Evolutionary conservation across 31 red algal species (phyloP).

Genomic region (Odonthalia washingtoniensis): DNA sequence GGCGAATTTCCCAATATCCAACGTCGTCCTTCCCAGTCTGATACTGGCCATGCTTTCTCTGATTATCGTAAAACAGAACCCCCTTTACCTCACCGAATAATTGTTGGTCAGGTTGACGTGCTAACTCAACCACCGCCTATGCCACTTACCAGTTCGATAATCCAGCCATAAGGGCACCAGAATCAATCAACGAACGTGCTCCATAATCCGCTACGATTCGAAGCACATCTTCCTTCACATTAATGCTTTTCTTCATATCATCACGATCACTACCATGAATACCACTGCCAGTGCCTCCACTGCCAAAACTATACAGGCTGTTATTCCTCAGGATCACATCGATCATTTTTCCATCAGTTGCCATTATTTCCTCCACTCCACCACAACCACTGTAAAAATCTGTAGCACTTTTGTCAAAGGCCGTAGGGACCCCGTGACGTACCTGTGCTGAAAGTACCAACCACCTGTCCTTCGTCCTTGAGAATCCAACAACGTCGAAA

Average conservation of each 20-base stretch:
- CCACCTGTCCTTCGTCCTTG: conserved; percentile 19
- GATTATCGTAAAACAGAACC: not conserved
- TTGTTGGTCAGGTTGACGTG: too few species aligned
- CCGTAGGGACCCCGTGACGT: not conserved
- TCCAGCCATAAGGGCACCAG: conserved; percentile 25
- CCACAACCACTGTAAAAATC: too few species aligned
- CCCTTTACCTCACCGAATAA: not conserved
- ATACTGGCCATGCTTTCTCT: not conserved
- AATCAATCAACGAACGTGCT: not conserved
- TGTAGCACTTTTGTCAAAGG: not conserved
- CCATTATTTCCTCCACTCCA: too few species aligned
- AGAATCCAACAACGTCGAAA: not conserved
- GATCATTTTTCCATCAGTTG: conserved; percentile 22
- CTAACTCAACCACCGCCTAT: not conserved
- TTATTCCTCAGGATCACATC: not conserved
- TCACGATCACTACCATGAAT: too few species aligned
- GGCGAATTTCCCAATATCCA: conserved; percentile 11
- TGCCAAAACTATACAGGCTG: not conserved
- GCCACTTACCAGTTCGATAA: not conserved
- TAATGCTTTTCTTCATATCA: too few species aligned
- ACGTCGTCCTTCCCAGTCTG: not conserved
- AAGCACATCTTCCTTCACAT: too few species aligned
- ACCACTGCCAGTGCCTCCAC: not conserved
- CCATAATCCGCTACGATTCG: not conserved
- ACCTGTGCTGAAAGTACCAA: not conserved